Base-by-base conservation (phyloP, 139 green algal species). In the Nannochloris sp. region DNA sequence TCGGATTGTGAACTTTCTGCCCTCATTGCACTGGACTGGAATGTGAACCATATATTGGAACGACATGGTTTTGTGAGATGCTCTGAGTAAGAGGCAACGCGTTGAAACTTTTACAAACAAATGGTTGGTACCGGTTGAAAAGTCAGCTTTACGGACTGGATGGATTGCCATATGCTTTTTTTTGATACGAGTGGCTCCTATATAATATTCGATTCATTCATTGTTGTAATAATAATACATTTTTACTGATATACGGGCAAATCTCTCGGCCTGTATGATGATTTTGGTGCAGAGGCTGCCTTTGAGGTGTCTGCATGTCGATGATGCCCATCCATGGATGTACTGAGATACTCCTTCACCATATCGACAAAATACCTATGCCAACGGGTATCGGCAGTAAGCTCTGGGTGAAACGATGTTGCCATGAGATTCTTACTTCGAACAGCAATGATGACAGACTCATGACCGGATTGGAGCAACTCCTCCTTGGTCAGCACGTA, bases 381-480 rank as follows among this genome's bases (percentile, higher is more conserved):
- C 92, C 88, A 93, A 37, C 92, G 77, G 5, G 76, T 49, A 70
- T 98, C 91, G 2, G 75, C 80, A 10, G 92, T 97, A 5, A 98
- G 82, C 79, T 98, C 93, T 28, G 93, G 93, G 67, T 98, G 93
- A 76, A 99, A 99, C 2, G 94, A 84, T 3, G 93, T 99, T 2
- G 89, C 93, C 60, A 98, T 68, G 16, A 98, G 79, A 16, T 82
- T 68, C 2, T 76, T 77, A 25, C 77, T 76, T n/a, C 82, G 68
- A 36, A 98, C 93, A 5, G 87, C 93, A 46, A 99, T 92, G 6
- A 63, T 57, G 14, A 79, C 76, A 46, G 48, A 60, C 23, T 64
- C 56, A 4, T 49, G 49, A 17, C 57, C 28, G 65, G 12, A 17
- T 29, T 70, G 59, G 56, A 59, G 60, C 64, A 56, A 23, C 70